These are phyloP conservation scores for Leucocoprinus leucothites DNA, from an alignment of 768 basidiomycete species.

Conservation along the genomic window DNA sequence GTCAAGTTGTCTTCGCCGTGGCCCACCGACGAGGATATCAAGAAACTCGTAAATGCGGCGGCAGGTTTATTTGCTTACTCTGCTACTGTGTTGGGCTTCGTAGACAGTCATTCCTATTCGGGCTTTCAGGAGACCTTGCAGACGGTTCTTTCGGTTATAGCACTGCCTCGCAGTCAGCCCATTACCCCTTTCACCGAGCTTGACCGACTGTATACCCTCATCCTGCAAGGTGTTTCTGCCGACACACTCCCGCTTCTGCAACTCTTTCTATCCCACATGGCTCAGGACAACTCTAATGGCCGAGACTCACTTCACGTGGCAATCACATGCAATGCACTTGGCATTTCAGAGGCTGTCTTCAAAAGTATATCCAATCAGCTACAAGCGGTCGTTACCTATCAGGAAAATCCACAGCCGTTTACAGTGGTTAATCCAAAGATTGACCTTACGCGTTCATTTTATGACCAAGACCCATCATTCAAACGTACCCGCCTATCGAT, in stretches of 20 bases:
- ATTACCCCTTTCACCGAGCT: constrained; percentile 8
- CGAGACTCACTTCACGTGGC: too few relatives aligned
- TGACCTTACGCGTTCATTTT: too few relatives aligned
- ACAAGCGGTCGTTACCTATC: too few relatives aligned
- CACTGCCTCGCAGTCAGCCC: background rate
- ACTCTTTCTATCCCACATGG: too few relatives aligned
- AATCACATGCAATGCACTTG: too few relatives aligned
- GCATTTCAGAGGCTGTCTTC: too few relatives aligned
- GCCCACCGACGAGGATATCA: constrained; percentile 13
- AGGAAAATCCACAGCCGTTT: too few relatives aligned
- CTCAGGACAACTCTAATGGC: too few relatives aligned
- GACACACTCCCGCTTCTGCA: background rate
- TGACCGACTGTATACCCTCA: constrained; percentile 14
- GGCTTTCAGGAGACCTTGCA: background rate
- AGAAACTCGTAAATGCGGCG: constrained; percentile 17
- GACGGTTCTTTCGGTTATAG: background rate
- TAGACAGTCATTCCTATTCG: constrained; percentile 15
- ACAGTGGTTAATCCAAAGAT: too few relatives aligned
- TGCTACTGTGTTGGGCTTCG: constrained; percentile 23
- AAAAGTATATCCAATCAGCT: too few relatives aligned
- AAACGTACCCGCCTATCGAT: too few relatives aligned
- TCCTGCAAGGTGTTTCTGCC: constrained; percentile 1
- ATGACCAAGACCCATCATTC: too few relatives aligned
- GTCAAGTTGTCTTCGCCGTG: background rate
- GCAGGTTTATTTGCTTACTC: constrained; percentile 25